A percentile compares a stretch with the other conserved stretches of the same genome.
phyloP scores from a whole-genome alignment of 2,329 filamentous ascomycete genomes.

The Xylariaceae sp. region DNA sequence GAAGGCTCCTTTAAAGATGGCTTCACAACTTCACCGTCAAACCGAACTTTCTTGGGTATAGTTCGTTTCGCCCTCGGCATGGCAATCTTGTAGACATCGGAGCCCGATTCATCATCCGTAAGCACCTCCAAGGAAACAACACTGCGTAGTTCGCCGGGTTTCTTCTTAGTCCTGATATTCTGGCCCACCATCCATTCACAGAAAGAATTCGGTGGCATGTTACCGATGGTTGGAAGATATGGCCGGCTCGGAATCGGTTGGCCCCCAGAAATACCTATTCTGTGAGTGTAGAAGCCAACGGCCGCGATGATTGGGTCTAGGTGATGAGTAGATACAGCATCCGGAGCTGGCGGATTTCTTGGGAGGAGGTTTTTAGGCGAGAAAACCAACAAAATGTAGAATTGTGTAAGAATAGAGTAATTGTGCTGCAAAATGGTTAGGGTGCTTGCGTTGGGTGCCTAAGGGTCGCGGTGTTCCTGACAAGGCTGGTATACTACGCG shows the following conservation, averaged over 20 bases:
- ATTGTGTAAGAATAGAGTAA: no score
- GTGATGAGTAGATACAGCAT: no score
- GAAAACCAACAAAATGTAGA: no score
- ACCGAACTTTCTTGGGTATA: conserved; percentile 27
- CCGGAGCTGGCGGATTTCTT: no score
- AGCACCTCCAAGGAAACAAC: conserved; percentile 49
- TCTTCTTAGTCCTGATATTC: conserved; percentile 37
- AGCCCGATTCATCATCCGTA: conserved; percentile 59
- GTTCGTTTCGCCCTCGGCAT: conserved; percentile 50
- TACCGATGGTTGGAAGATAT: neutral
- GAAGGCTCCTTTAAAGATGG: conserved; percentile 37
- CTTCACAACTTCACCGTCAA: conserved; percentile 38
- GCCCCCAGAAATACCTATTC: no score
- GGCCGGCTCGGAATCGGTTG: neutral
- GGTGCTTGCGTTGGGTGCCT: no score
- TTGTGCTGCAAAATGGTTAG: no score
- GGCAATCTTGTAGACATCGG: conserved; percentile 55
- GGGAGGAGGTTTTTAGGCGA: no score
- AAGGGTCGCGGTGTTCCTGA: no score
- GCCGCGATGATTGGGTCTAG: no score
- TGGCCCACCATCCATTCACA: conserved; percentile 49
- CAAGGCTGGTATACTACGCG: no score
- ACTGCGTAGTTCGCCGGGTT: conserved; percentile 19
- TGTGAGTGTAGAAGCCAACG: neutral
- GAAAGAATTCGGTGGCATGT: conserved; percentile 48